Evolutionary conservation across 768 basidiomycete genomes (phyloP).

Genomic region (Kwoniella sp.): DNA sequence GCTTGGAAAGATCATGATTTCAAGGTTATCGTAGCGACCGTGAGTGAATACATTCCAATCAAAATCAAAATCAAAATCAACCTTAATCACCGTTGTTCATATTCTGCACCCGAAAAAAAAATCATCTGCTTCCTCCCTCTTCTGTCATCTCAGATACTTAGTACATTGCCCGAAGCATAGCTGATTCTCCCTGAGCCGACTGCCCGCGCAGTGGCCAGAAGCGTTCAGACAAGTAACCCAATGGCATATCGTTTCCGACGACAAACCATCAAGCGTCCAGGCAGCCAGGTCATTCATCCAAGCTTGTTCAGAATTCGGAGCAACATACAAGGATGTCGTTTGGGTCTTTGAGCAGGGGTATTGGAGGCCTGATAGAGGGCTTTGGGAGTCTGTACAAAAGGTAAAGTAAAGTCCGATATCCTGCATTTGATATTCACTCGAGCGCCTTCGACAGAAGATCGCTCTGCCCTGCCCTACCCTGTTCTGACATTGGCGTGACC

Average conservation of each 20-base stretch:
- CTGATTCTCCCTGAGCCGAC: too few species aligned
- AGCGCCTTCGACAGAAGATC: too few species aligned
- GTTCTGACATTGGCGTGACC: too few species aligned
- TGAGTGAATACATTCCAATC: conserved; percentile 14
- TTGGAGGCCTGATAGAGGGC: conserved; percentile 66
- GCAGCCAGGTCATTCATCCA: conserved; percentile 35
- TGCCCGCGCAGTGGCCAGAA: conserved; percentile 24
- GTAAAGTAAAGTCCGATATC: conserved; percentile 25
- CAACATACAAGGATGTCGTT: conserved; percentile 52
- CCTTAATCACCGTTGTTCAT: too few species aligned
- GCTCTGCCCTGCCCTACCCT: too few species aligned
- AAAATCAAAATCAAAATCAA: too few species aligned
- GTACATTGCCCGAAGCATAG: too few species aligned
- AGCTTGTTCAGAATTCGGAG: conserved; percentile 19
- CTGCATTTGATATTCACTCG: too few species aligned
- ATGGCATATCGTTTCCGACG: conserved; percentile 36
- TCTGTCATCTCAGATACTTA: too few species aligned
- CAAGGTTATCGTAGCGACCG: conserved; percentile 32
- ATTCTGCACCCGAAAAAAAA: too few species aligned
- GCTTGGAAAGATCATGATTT: conserved; percentile 36
- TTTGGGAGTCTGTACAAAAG: conserved; percentile 60
- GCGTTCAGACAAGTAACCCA: conserved; percentile 25
- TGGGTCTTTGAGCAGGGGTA: conserved; percentile 74
- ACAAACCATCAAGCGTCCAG: neutral
- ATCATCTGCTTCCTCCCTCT: too few species aligned